These are phyloP conservation scores for Lentinula sp. DNA, from an alignment of 768 basidiomycete species.

Conservation along the genomic window DNA sequence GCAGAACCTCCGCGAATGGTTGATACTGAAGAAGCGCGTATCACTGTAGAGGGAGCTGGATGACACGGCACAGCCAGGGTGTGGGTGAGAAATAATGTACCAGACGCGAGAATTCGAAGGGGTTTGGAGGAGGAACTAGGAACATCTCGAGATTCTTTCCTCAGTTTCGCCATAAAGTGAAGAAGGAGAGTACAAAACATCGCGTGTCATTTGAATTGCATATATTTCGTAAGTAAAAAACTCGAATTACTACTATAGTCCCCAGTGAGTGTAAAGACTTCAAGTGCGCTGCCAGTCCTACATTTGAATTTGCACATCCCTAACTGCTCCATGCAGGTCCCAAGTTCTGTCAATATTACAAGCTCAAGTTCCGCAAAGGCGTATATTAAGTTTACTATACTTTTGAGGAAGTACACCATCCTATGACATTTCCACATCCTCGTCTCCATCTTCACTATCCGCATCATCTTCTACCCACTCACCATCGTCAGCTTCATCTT, in stretches of 20 bases:
- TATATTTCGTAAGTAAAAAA: too few relatives aligned
- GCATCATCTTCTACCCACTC: slow-evolving; percentile 51
- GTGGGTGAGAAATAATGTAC: slow-evolving; percentile 77
- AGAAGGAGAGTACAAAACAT: too few relatives aligned
- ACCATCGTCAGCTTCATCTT: slow-evolving; percentile 37
- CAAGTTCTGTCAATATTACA: too few relatives aligned
- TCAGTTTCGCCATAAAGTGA: slow-evolving; percentile 36
- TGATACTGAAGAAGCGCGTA: slow-evolving; percentile 68
- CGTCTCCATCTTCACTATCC: slow-evolving; percentile 52
- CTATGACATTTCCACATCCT: slow-evolving; percentile 53
- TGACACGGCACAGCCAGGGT: slow-evolving; percentile 57
- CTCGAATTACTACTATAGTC: too few relatives aligned
- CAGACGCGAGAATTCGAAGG: slow-evolving; percentile 71
- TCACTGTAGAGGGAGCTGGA: slow-evolving; percentile 49
- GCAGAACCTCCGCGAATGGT: slow-evolving; percentile 70
- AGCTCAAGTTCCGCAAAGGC: too few relatives aligned
- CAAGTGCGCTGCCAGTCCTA: too few relatives aligned
- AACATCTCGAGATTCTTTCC: slow-evolving; percentile 32
- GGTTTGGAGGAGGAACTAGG: slow-evolving; percentile 25
- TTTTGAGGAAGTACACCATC: background rate
- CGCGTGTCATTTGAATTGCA: too few relatives aligned
- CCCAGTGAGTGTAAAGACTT: too few relatives aligned
- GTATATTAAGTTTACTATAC: background rate
- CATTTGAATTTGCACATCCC: too few relatives aligned
- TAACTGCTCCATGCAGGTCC: too few relatives aligned